Conservation (phyloP, 148 eudicot species). For the Rhododendron henanense region DNA sequence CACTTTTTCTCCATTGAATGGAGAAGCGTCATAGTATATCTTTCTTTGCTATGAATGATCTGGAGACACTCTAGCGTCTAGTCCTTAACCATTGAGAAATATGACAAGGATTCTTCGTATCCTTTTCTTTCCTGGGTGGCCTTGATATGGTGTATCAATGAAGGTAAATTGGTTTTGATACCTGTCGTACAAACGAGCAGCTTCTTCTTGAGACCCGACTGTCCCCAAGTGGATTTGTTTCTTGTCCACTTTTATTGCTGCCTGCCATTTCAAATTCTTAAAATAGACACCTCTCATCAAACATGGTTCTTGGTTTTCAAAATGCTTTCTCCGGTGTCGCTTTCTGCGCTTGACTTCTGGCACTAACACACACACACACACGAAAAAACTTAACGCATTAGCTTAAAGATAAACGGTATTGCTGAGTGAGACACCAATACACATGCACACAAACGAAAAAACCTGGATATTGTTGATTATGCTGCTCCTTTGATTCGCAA, state of each 20-base stretch:
- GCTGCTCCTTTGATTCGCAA: slow-evolving; percentile 36
- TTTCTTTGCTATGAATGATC: not conserved
- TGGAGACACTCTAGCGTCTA: not conserved
- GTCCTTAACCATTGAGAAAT: not conserved
- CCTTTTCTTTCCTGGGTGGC: not conserved
- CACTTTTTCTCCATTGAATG: not conserved
- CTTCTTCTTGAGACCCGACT: slow-evolving; percentile 75
- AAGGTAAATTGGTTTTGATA: slow-evolving; percentile 13
- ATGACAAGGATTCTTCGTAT: not conserved
- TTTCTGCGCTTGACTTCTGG: slow-evolving; percentile 69
- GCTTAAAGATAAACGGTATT: not conserved
- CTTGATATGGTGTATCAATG: not conserved
- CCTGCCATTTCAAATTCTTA: slow-evolving; percentile 97
- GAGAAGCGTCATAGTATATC: not conserved
- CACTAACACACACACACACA: slow-evolving; percentile 10
- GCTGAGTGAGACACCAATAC: not conserved
- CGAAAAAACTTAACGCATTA: not conserved
- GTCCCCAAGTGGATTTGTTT: slow-evolving; percentile 97
- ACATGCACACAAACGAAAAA: not conserved
- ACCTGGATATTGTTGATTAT: slow-evolving; percentile 42
- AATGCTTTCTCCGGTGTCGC: slow-evolving; percentile 59
- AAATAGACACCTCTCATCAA: slow-evolving; percentile 79
- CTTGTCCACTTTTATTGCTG: slow-evolving; percentile 94
- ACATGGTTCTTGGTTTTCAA: slow-evolving; percentile 49
- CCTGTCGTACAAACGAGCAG: slow-evolving; percentile 92